Evolutionary conservation across 306 rosid species (phyloP), one percentile per base, ranked within the genome.

Genomic region (Spatholobus suberectus): DNA sequence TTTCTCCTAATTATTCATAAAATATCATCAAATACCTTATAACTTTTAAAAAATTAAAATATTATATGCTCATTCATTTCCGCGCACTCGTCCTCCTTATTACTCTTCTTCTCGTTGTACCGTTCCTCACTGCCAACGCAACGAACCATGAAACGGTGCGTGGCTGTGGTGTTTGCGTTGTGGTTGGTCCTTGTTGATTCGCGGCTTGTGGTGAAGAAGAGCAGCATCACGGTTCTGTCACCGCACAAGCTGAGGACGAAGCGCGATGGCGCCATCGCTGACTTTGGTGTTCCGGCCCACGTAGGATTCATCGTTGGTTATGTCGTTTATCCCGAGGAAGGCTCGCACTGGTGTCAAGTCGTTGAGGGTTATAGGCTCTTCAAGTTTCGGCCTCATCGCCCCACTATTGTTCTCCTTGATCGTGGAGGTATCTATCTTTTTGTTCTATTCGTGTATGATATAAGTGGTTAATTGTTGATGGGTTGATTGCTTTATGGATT

Each of bases 231-330:
- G 0, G 89, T 96, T 63, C 76, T 96, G 0, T 90, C 90, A 14
- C 99, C 99, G 0, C 49, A 54, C 17, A 69, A 70, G 7, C 12
- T 90, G 23, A 63, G 85, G 61, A 44, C 88, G 0, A 92, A 89
- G 74, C 92, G 46, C 4, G 94, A 92, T 23, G 98, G 94, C 8
- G 91, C 99, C 0, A 88, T 92, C 15, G 98, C 86, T 4, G 94
- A 96, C 89, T 96, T 96, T 37, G 99, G 99, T n/a, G 49, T 94
- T 55, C 99, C 99, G 0, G 91, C 92, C 59, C 94, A 96, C 70
- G 99, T 98, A 51, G 99, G 97, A 0, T 96, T 69, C 75, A 70
- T 96, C 5, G 81, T 91, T 8, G 99, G 99, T 11, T 82, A 91
- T 14, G 88, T 94, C 14, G 82, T 88, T 32, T 92, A 96, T 83